Percentiles rank a stretch among this genome's conserved stretches.
Evolutionary conservation across 83 land plant genomes (phyloP).

Genomic region (Isoetes engelmannii): DNA sequence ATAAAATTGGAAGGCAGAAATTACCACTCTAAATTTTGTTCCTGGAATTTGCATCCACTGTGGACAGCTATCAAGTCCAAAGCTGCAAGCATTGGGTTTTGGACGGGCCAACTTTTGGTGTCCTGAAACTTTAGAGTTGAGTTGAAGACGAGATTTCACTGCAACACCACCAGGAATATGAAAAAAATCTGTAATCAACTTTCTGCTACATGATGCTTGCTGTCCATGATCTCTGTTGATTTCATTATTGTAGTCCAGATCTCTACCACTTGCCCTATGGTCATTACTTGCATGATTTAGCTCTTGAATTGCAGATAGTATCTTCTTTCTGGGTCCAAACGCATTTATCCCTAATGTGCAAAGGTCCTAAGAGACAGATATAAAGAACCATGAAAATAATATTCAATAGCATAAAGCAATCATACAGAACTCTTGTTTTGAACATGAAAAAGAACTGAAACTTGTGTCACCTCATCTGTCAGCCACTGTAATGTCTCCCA

Average conservation of each 20-base stretch:
- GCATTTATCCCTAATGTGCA: conserved; percentile 50
- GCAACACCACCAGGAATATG: conserved; percentile 25
- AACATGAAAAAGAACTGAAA: neutral
- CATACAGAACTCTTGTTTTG: neutral
- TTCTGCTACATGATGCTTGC: conserved; percentile 29
- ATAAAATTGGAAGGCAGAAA: conserved; percentile 4
- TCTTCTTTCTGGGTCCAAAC: conserved; percentile 89
- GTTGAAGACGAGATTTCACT: conserved; percentile 1
- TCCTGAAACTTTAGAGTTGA: conserved; percentile 5
- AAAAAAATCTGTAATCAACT: conserved; percentile 78
- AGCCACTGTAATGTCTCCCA: conserved; percentile 83
- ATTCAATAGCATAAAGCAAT: neutral
- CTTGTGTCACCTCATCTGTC: conserved; percentile 66
- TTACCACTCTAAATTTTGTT: conserved; percentile 94
- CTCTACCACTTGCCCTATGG: neutral
- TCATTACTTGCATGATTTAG: conserved; percentile 30
- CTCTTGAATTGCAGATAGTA: conserved; percentile 55
- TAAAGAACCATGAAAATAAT: neutral
- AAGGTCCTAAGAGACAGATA: neutral
- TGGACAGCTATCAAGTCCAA: conserved; percentile 35
- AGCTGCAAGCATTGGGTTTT: neutral
- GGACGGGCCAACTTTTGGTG: neutral
- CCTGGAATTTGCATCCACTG: conserved; percentile 87
- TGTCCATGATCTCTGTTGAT: neutral
- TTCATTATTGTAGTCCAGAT: neutral